Conservation (phyloP, 352 stramenopile genomes). For the Sclerospora graminicola region DNA sequence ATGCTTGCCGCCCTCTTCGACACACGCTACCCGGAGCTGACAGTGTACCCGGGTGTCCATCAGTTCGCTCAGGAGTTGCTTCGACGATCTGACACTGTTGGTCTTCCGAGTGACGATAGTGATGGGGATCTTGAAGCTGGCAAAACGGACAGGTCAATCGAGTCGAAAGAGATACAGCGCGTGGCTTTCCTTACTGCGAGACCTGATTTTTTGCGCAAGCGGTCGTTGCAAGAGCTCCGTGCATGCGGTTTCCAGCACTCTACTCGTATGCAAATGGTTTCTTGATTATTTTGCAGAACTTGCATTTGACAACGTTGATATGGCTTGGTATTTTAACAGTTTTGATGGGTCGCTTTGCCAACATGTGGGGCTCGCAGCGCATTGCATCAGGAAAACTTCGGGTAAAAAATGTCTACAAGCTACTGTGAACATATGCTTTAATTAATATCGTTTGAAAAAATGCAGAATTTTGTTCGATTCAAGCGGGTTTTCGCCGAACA, state of each 20-base stretch:
- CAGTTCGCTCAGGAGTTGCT: constrained; percentile 75
- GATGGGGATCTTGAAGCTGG: constrained; percentile 17
- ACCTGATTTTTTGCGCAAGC: constrained; percentile 54
- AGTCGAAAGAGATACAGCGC: constrained; percentile 25
- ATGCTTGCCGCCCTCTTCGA: constrained; percentile 71
- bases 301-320: neutral
- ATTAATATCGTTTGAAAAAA: too few relatives aligned
- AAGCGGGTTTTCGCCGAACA: constrained; percentile 62
- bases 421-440: neutral
- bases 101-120: constrained; percentile 3
- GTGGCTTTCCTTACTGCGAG: constrained; percentile 71
- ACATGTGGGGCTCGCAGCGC: constrained; percentile 49
- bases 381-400: constrained; percentile 63
- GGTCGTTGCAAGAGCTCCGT: constrained; percentile 49
- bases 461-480: constrained; percentile 67
- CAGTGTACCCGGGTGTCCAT: constrained; percentile 72
- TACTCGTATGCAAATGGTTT: constrained; percentile 31
- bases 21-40: constrained; percentile 69
- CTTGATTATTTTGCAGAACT: neutral
- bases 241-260: constrained; percentile 69
- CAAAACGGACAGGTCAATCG: constrained; percentile 1
- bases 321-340: constrained; percentile 22
- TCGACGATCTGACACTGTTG: constrained; percentile 18
- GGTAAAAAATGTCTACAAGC: too few relatives aligned
- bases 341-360: constrained; percentile 58